Evolutionary conservation across 75 land plant species (phyloP).

Genomic region (Isoetes taiwanensis): DNA sequence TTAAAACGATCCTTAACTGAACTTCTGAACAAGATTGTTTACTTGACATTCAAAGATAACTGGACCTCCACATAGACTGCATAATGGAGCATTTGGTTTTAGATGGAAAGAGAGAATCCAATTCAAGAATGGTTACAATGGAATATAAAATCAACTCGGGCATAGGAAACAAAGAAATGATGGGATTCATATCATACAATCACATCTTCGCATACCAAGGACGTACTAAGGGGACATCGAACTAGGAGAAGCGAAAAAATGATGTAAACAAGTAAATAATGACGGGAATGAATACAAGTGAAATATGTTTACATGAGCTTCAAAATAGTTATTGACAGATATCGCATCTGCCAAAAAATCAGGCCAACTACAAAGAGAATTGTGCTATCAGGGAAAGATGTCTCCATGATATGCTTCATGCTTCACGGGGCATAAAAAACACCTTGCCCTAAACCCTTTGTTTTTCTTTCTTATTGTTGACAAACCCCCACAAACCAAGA

Average conservation of each 20-base stretch:
- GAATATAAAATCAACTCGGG: conserved; percentile 38
- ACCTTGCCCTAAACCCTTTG: no score
- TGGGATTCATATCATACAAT: not conserved
- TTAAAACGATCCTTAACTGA: not conserved
- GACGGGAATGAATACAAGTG: no score
- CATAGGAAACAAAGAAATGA: not conserved
- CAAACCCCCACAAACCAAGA: no score
- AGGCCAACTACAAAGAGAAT: no score
- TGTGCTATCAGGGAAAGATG: no score
- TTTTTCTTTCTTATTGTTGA: no score
- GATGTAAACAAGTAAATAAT: no score
- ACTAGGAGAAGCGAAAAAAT: conserved; percentile 50
- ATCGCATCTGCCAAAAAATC: no score
- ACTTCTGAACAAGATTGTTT: not conserved
- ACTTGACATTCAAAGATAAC: conserved; percentile 74
- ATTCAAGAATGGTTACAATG: conserved; percentile 71
- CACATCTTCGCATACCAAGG: conserved; percentile 27
- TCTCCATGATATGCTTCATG: no score
- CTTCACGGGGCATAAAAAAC: no score
- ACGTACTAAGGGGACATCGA: conserved; percentile 63
- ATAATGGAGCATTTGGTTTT: conserved; percentile 40
- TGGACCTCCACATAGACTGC: conserved; percentile 45
- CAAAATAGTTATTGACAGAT: no score
- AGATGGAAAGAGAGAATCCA: conserved; percentile 43
- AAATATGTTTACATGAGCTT: no score